Conservation (phyloP, 495 filamentous ascomycete genomes). For the Elasticomyces elasticus region DNA sequence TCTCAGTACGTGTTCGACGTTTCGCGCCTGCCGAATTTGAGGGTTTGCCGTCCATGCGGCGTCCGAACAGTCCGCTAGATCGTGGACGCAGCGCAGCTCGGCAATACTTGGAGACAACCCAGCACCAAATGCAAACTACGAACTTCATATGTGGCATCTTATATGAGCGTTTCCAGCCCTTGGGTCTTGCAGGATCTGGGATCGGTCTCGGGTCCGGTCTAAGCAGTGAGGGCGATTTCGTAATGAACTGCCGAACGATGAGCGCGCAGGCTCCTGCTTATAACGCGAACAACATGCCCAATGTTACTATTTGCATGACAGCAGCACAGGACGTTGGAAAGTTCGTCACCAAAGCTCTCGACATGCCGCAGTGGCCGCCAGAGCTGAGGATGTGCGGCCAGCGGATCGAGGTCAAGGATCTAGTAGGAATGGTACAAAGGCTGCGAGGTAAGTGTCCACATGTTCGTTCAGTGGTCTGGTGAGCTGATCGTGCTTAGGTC, state of each 20-base stretch:
- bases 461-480: too few species aligned
- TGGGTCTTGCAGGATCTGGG: constrained; percentile 45
- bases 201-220: constrained; percentile 44
- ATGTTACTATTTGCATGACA: constrained; percentile 52
- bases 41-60: constrained; percentile 40
- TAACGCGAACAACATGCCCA: constrained; percentile 36
- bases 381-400: constrained; percentile 58
- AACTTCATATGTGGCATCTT: constrained; percentile 66
- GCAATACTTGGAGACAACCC: constrained; percentile 44
- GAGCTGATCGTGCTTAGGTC: constrained; percentile 7
- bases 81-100: constrained; percentile 50
- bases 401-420: constrained; percentile 33
- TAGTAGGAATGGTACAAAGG: constrained; percentile 21
- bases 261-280: constrained; percentile 49
- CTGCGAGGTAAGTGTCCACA: constrained; percentile 24
- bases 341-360: constrained; percentile 55
- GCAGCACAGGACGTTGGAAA: constrained; percentile 55
- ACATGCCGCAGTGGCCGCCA: constrained; percentile 51
- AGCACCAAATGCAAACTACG: constrained; percentile 49
- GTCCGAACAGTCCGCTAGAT: constrained; percentile 37
- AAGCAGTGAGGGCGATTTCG: constrained; percentile 49
- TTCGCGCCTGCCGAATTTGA: constrained; percentile 73
- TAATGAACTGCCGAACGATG: constrained; percentile 49
- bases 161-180: constrained; percentile 62
- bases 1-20: constrained; percentile 49